These are phyloP conservation scores for Trametes polyzona DNA, from an alignment of 1,284 basidiomycete genomes.

Conservation along the genomic window DNA sequence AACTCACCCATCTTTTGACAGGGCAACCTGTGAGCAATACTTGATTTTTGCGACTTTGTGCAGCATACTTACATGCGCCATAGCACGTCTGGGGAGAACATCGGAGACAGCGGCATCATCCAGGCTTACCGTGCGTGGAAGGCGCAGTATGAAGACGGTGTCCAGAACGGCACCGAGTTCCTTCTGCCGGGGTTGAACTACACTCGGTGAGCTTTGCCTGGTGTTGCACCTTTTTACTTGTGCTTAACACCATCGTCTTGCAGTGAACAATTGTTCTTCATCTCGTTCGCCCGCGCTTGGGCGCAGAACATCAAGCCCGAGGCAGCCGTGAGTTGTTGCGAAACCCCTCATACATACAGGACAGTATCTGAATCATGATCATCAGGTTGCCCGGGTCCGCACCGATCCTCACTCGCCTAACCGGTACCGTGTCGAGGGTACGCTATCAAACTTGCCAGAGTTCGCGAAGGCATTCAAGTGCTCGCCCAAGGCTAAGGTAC, in stretches of 20 bases:
- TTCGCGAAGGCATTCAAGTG: conserved; percentile 82
- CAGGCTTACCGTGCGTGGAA: conserved; percentile 92
- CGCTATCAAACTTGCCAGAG: conserved; percentile 78
- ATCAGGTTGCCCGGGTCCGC: conserved; percentile 75
- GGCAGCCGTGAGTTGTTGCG: conserved; percentile 58
- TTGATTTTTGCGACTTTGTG: not conserved
- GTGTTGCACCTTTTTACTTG: not conserved
- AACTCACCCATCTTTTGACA: conserved; percentile 26
- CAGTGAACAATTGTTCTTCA: conserved; percentile 91
- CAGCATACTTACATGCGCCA: conserved; percentile 13
- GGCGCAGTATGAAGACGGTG: conserved; percentile 59
- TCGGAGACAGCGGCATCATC: conserved; percentile 85
- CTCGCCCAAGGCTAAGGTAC: conserved; percentile 67
- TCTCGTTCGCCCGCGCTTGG: conserved; percentile 83
- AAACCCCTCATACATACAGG: not conserved
- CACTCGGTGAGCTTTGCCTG: conserved; percentile 52
- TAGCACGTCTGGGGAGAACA: conserved; percentile 87
- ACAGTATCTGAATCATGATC: conserved; percentile 29
- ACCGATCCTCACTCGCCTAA: conserved; percentile 90
- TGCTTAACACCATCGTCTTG: not conserved
- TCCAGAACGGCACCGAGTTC: conserved; percentile 64
- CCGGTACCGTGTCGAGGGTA: conserved; percentile 81
- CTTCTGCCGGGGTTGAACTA: conserved; percentile 84
- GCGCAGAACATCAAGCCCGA: conserved; percentile 75
- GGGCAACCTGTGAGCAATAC: conserved; percentile 69